Base-by-base conservation (phyloP, 148 eudicot genomes). In the Agrostemma githago region DNA sequence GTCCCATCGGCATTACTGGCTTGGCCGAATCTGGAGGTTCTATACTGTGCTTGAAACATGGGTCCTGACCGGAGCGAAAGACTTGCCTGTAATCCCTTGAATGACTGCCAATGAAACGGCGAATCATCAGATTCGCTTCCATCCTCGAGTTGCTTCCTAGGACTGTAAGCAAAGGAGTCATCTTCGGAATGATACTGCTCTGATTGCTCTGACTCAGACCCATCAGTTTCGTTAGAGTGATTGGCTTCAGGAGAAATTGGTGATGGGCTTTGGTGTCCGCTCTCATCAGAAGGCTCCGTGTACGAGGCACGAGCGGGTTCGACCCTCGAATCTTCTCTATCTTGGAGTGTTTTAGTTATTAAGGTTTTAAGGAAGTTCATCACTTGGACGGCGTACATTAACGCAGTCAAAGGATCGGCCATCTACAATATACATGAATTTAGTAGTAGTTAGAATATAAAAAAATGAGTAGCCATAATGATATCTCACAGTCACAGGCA, bases 361-460 rank as follows among this genome's bases (percentile, higher is more conserved):
- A 94, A 93, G 65, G 96, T 84, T 86, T 88, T 94, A 61, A 94
- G 93, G 79, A 94, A 94, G 83, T 94, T 94, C 97, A 94, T 94
- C 73, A 94, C 93, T 87, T 85, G 89, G 65, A 94, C 97, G 5
- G 89, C 97, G 48, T 91, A 86, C 96, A 89, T 94, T 82, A 94
- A 75, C 40, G 97, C 97, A 51, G 96, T 94, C 79, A 91, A 77
- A 62, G 96, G 97, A 83, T 94, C 98, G 15, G 87, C 93, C 96
- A 91, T 92, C 97, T 94, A 83, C 80, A 80, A 46, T 62, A 51
- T 14, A 67, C 40, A 71, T 51, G 20, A 74, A 16, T 60, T 53
- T 42, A n/a, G n/a, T n/a, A n/a, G n/a, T n/a, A n/a, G n/a, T n/a
- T n/a, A n/a, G n/a, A n/a, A n/a, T n/a, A n/a, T n/a, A n/a, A n/a